Conservation (phyloP, 768 basidiomycete genomes). For the Xerocomellus chrysenteron region DNA sequence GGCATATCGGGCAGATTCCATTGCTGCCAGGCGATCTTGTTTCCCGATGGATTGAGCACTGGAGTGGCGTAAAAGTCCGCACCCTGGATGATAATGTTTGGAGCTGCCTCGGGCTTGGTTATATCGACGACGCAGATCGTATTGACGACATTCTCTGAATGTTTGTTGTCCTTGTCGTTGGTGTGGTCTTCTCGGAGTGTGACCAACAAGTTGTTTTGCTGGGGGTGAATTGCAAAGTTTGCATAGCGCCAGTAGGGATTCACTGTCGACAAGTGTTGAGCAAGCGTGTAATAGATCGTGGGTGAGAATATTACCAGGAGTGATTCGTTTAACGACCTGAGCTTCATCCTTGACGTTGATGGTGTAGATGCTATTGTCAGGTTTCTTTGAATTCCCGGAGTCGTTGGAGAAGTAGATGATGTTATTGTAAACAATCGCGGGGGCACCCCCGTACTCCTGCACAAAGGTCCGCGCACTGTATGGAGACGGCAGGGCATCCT, state of each 20-base stretch:
- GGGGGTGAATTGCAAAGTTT: conserved; percentile 57
- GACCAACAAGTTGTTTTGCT: conserved; percentile 48
- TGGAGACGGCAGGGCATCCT: conserved; percentile 49
- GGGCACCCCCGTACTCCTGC: conserved; percentile 69
- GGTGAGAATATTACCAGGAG: conserved; percentile 47
- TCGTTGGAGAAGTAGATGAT: conserved; percentile 59
- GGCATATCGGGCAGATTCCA: conserved; percentile 70
- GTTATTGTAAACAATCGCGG: conserved; percentile 48
- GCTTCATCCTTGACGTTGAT: too few relatives aligned
- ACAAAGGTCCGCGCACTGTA: conserved; percentile 58
- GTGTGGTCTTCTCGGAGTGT: conserved; percentile 71
- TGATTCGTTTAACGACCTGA: conserved; percentile 27
- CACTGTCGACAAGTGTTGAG: conserved; percentile 6
- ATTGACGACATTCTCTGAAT: conserved; percentile 43
- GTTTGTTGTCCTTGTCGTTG: not conserved
- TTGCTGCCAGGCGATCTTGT: conserved; percentile 54
- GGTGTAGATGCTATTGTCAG: conserved; percentile 48
- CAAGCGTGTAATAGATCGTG: not conserved
- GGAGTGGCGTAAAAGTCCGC: conserved; percentile 69
- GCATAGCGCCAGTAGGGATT: conserved; percentile 38
- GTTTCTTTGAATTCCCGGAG: conserved; percentile 10
- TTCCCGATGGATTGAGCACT: conserved; percentile 56
- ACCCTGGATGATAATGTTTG: conserved; percentile 40
- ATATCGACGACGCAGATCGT: conserved; percentile 56
- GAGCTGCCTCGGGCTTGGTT: conserved; percentile 33